phyloP scores from a whole-genome alignment of 345 rosid genomes.

The Salix suchowensis region DNA sequence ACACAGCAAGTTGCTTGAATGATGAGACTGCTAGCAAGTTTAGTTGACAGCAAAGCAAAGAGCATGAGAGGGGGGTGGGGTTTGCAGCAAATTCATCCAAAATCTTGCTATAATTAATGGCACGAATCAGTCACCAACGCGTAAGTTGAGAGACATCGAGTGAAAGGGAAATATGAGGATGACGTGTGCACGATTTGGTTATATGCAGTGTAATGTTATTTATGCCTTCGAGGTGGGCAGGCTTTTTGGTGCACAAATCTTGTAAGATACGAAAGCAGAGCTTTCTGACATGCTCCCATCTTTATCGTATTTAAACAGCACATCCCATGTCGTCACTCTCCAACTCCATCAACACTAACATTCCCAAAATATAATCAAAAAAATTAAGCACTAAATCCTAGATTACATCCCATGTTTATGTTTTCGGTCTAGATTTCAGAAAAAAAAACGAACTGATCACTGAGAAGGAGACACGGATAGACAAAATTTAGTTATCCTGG shows the following conservation, averaged over 20 bases:
- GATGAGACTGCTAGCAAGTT: background rate
- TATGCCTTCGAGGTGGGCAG: conserved; percentile 27
- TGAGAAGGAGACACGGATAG: too few species aligned
- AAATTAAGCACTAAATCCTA: background rate
- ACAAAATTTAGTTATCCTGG: too few species aligned
- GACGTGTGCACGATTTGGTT: too few species aligned
- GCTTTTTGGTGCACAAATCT: conserved; percentile 22
- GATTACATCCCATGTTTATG: background rate
- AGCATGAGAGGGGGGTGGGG: background rate
- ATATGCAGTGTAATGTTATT: background rate
- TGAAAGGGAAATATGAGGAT: conserved; percentile 1
- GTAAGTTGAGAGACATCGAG: background rate
- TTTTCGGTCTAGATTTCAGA: too few species aligned
- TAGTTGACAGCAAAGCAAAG: background rate
- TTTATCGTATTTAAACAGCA: background rate
- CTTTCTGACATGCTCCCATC: conserved; percentile 21
- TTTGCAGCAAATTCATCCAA: background rate
- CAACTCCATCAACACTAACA: background rate
- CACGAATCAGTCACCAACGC: background rate
- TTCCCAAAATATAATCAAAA: background rate
- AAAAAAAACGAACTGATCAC: too few species aligned
- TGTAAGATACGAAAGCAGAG: conserved; percentile 39
- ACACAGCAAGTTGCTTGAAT: too few species aligned
- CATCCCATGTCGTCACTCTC: conserved; percentile 15
- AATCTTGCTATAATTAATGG: conserved; percentile 1